Evolutionary conservation across 768 basidiomycete species (phyloP).

Genomic region (Panaeolus cyanescens): DNA sequence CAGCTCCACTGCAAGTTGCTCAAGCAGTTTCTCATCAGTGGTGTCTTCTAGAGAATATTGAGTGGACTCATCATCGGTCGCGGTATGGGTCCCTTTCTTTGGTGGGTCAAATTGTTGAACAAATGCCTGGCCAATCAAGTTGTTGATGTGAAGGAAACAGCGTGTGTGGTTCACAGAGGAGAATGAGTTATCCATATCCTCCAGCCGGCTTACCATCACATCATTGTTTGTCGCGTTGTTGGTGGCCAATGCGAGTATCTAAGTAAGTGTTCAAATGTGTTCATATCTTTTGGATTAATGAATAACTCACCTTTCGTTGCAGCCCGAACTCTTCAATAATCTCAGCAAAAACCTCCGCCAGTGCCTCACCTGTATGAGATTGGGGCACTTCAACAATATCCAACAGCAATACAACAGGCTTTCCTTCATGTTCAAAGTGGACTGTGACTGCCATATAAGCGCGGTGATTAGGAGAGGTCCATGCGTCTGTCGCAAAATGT

Average conservation of each 20-base stretch:
- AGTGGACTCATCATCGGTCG: conserved; percentile 4
- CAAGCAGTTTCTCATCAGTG: no score
- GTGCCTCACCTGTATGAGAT: conserved; percentile 32
- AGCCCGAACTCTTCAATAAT: conserved; percentile 37
- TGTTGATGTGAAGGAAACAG: conserved; percentile 42
- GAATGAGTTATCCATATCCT: conserved; percentile 16
- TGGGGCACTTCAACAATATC: conserved; percentile 27
- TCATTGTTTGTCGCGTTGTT: conserved; percentile 35
- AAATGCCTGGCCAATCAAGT: conserved; percentile 34
- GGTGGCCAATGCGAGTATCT: conserved; percentile 28
- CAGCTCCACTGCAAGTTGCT: conserved; percentile 11
- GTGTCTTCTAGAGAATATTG: not conserved
- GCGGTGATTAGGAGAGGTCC: conserved; percentile 1
- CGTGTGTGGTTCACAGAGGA: conserved; percentile 18
- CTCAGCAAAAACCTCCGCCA: conserved; percentile 31
- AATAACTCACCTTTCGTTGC: conserved; percentile 29
- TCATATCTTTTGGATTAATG: not conserved
- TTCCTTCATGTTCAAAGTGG: conserved; percentile 21
- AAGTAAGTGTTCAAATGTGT: not conserved
- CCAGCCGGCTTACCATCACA: conserved; percentile 30
- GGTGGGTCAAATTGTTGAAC: conserved; percentile 33
- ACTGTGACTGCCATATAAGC: not conserved
- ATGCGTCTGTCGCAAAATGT: conserved; percentile 5
- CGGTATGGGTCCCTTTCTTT: not conserved
- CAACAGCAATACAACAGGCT: conserved; percentile 26